Percentiles rank a stretch among this genome's conserved stretches.
These are phyloP conservation scores for Diaporthe citri DNA, from an alignment of 2,329 filamentous ascomycete species.

Conservation along the genomic window DNA sequence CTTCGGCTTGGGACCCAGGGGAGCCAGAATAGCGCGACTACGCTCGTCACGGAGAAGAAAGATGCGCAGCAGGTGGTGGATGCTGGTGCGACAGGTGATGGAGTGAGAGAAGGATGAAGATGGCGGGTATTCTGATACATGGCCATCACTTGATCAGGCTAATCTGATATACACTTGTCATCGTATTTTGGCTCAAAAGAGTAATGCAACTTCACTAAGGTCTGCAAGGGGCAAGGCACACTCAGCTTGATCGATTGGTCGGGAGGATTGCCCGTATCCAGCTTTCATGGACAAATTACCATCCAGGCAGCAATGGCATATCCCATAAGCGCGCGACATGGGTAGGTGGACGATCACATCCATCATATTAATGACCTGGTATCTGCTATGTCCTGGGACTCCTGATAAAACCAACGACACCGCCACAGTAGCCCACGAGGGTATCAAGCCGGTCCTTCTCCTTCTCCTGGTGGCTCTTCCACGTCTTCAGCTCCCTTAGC, in stretches of 20 bases:
- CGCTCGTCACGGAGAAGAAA: background rate
- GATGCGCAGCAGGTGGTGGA: background rate
- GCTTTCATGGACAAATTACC: background rate
- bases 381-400: constrained; percentile 64
- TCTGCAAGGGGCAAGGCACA: background rate
- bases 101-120: background rate
- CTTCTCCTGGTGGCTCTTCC: constrained; percentile 78
- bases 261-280: background rate
- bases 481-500: constrained; percentile 72
- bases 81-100: background rate
- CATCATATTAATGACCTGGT: background rate
- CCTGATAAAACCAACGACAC: constrained; percentile 86
- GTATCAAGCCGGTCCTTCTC: constrained; percentile 79
- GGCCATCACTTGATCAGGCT: background rate
- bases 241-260: background rate
- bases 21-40: constrained; percentile 34
- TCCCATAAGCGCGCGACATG: background rate
- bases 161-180: background rate
- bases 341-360: background rate
- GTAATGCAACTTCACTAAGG: background rate
- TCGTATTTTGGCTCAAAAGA: too few relatives aligned
- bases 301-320: background rate
- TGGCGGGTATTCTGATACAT: background rate
- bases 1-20: constrained; percentile 68
- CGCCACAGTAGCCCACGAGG: constrained; percentile 88